Percentiles rank a stretch among this genome's conserved stretches.
Evolutionary conservation across 345 rosid species (phyloP).

Genomic region (Gossypium raimondii): DNA sequence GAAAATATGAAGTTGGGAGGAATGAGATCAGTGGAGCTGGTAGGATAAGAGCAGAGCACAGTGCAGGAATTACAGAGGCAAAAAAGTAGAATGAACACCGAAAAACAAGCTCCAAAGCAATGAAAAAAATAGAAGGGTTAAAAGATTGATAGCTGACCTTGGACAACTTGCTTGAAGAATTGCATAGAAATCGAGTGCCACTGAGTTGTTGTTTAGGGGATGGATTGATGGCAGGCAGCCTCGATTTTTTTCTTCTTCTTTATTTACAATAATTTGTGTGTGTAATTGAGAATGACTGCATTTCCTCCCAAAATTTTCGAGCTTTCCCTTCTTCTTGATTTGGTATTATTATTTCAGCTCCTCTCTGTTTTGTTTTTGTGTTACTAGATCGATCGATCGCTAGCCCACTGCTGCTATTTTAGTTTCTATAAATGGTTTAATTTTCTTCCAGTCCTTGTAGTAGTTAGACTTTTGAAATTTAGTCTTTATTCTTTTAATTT

Average conservation of each 20-base stretch:
- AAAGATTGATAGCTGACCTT: conserved; percentile 40
- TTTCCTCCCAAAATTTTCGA: neutral
- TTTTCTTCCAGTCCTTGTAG: too few species aligned
- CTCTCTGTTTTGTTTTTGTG: conserved; percentile 26
- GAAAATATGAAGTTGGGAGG: conserved; percentile 35
- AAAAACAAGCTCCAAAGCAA: conserved; percentile 37
- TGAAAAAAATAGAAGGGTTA: conserved; percentile 22
- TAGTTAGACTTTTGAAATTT: too few species aligned
- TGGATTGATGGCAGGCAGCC: conserved; percentile 14
- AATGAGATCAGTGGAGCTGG: conserved; percentile 45
- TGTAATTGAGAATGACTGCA: too few species aligned
- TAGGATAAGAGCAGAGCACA: conserved; percentile 39
- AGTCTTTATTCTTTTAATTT: too few species aligned
- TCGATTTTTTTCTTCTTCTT: conserved; percentile 19
- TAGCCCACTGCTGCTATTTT: conserved; percentile 13
- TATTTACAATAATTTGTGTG: neutral
- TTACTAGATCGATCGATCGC: conserved; percentile 21
- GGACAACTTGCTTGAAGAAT: conserved; percentile 32
- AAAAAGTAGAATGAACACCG: conserved; percentile 40
- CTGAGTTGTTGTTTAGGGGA: conserved; percentile 15
- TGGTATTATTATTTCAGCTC: conserved; percentile 24
- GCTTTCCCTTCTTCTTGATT: conserved; percentile 21
- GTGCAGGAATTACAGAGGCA: conserved; percentile 42
- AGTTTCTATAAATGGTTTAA: neutral
- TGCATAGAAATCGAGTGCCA: conserved; percentile 38